Conservation (phyloP, 345 rosid genomes). For the Acer saccharum region DNA sequence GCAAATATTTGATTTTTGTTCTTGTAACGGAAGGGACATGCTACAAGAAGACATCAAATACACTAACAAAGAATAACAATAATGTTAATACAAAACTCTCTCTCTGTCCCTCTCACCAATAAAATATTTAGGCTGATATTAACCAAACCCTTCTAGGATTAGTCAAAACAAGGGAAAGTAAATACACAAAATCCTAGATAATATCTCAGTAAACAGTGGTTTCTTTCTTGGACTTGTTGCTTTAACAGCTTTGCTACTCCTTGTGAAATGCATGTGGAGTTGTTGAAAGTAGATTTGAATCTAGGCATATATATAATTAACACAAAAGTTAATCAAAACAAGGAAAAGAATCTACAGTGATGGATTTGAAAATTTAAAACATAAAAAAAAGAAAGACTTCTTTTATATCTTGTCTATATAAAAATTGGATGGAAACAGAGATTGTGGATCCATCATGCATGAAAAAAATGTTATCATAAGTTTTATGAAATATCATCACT, state of each 20-base stretch:
- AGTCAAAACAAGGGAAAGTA: slow-evolving; percentile 16
- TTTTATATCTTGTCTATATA: neutral
- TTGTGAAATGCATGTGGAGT: slow-evolving; percentile 37
- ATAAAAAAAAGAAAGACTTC: slow-evolving; percentile 16
- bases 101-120: neutral
- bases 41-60: slow-evolving; percentile 16
- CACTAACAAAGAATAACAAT: slow-evolving; percentile 1
- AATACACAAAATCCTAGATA: slow-evolving; percentile 1
- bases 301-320: neutral
- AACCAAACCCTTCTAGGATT: neutral
- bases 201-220: neutral
- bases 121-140: slow-evolving; percentile 4
- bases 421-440: slow-evolving; percentile 26
- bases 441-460: slow-evolving; percentile 49
- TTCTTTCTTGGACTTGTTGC: slow-evolving; percentile 4
- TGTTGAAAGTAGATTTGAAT: slow-evolving; percentile 38
- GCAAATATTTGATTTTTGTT: slow-evolving; percentile 11
- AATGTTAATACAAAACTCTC: neutral
- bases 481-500: neutral
- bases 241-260: neutral
- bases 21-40: slow-evolving; percentile 20
- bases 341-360: slow-evolving; percentile 11
- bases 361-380: slow-evolving; percentile 25
- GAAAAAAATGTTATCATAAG: slow-evolving; percentile 28
- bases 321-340: neutral